Evolutionary conservation across 345 rosid genomes (phyloP), one percentile per base, ranked within the genome.

Genomic region (Aegle marmelos): DNA sequence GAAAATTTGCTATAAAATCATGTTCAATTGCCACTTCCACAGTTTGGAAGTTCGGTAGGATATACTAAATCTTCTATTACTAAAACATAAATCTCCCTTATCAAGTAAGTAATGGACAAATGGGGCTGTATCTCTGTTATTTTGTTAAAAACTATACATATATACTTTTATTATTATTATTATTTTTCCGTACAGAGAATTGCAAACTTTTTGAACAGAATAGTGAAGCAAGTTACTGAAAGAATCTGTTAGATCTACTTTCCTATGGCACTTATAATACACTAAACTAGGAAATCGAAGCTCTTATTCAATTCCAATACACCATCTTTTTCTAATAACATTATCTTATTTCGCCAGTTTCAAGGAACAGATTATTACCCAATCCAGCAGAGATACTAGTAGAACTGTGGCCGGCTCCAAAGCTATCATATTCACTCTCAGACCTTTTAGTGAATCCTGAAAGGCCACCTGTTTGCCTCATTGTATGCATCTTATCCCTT

Each of bases 371-470:
- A 33, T 71, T 8, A 66, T 76, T 88, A 96, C 99, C 99, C 66
- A 96, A 83, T 76, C 99, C 95, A 13, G 97, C 99, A 85, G 97
- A 96, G 41, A 96, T 94, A 45, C 89, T 95, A 74, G 99, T 95
- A 7, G 98, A 95, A 77, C 97, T 93, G 64, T 95, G 99, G 82
- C 98, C 97, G 0, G 98, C 84, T 30, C 99, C 99, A 79, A 96
- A 96, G 86, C 93, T 87, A 89, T 96, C 99, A 34, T 91, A 88
- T 75, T 94, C 98, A 33, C 99, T 96, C 87, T 96, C 97, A 0
- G 94, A 86, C 39, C 99, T 89, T 69, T 94, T 96, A 0, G 97
- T 94, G 81, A 96, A 96, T 62, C 98, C 99, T 0, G 98, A 84
- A 61, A 96, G 86, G 30, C 99, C 99, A 72, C 93, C 85, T 17